Percentiles rank a stretch among this genome's conserved stretches.
These are phyloP conservation scores for Ceratocystis ficicola DNA, from an alignment of 2,329 filamentous ascomycete species.

Conservation along the genomic window DNA sequence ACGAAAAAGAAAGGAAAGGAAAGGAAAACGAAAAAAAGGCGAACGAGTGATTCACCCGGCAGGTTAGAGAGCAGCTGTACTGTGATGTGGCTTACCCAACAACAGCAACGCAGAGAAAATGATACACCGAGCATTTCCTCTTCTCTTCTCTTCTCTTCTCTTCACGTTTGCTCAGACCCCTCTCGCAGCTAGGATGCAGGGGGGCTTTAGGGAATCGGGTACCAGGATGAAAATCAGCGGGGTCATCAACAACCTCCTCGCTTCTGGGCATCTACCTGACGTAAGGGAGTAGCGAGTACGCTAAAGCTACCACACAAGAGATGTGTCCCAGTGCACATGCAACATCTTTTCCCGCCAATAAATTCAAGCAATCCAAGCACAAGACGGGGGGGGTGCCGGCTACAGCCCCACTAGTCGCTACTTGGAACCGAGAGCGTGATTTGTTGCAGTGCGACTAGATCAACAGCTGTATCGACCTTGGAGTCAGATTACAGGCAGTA, in stretches of 20 bases:
- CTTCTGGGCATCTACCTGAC: neutral
- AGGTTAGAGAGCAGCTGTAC: neutral
- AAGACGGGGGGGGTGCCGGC: neutral
- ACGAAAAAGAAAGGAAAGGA: neutral
- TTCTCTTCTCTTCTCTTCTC: neutral
- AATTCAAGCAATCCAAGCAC: neutral
- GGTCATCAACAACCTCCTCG: neutral
- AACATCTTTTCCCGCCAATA: neutral
- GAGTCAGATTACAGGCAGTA: neutral
- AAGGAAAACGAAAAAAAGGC: neutral
- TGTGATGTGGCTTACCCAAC: neutral
- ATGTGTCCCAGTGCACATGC: neutral
- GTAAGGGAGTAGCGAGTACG: neutral
- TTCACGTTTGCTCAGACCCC: constrained; percentile 8
- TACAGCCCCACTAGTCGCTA: neutral
- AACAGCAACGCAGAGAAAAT: neutral
- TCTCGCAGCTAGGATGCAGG: neutral
- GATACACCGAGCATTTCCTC: neutral
- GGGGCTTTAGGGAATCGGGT: neutral
- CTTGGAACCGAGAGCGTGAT: neutral
- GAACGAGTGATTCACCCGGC: neutral
- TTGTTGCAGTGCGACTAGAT: neutral
- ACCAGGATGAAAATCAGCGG: neutral
- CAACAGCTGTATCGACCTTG: neutral
- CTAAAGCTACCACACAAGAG: neutral